A percentile compares a stretch with the other conserved stretches of the same genome.
phyloP scores from a whole-genome alignment of 2,329 filamentous ascomycete species.

The Arthrocladium fulminans region DNA sequence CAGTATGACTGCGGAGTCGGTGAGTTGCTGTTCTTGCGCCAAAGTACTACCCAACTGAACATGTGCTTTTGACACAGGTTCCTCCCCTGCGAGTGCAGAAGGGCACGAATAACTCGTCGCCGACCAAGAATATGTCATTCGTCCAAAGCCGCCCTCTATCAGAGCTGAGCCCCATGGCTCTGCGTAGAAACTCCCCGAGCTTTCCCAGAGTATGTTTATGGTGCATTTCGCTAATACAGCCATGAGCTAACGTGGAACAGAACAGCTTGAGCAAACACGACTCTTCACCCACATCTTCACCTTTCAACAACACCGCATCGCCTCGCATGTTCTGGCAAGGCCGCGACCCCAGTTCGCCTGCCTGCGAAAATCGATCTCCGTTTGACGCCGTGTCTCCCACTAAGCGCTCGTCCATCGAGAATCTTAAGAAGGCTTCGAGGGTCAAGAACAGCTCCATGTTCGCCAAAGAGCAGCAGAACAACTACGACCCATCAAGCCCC shows the following conservation, averaged over 20 bases:
- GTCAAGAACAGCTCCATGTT: slow-evolving; percentile 99
- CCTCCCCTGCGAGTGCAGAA: slow-evolving; percentile 28
- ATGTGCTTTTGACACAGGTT: slow-evolving; percentile 19
- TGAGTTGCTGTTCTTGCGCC: slow-evolving; percentile 10
- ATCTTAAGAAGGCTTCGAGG: slow-evolving; percentile 83
- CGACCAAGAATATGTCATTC: slow-evolving; percentile 52
- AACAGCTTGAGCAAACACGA: slow-evolving; percentile 52
- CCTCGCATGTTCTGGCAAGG: slow-evolving; percentile 87
- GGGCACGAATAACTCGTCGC: slow-evolving; percentile 38
- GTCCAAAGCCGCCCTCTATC: slow-evolving; percentile 64
- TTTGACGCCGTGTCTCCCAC: slow-evolving; percentile 54
- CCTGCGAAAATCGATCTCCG: slow-evolving; percentile 61
- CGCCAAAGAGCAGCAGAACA: slow-evolving; percentile 80
- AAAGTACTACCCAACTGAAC: background rate
- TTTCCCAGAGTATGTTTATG: slow-evolving; percentile 72
- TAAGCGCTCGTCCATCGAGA: slow-evolving; percentile 86
- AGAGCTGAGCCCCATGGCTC: slow-evolving; percentile 79
- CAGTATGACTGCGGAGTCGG: slow-evolving; percentile 20
- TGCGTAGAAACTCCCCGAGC: slow-evolving; percentile 83
- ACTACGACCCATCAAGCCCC: slow-evolving; percentile 76
- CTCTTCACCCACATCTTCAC: slow-evolving; percentile 76
- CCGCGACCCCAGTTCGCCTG: slow-evolving; percentile 59
- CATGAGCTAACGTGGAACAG: slow-evolving; percentile 12
- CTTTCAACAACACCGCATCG: slow-evolving; percentile 49
- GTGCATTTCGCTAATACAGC: background rate